A percentile compares a stretch with the other conserved stretches of the same genome.
Evolutionary conservation across 352 stramenopile species (phyloP).

Genomic region (Phytophthora megakarya): DNA sequence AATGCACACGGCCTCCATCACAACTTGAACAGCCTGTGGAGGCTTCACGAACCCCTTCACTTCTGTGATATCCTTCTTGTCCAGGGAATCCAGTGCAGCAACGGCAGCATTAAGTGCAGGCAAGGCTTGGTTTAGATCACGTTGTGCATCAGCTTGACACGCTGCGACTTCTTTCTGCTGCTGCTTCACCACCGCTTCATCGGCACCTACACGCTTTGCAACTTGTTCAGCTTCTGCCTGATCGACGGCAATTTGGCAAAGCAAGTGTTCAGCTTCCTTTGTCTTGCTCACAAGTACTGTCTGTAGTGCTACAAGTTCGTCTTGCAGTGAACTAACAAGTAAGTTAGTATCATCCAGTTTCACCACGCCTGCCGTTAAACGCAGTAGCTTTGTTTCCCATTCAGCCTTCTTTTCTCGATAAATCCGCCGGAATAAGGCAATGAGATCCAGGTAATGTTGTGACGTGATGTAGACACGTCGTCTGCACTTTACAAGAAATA

Average conservation of each 20-base stretch:
- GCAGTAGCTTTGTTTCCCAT: slow-evolving; percentile 54
- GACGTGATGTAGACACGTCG: slow-evolving; percentile 72
- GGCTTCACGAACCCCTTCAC: slow-evolving; percentile 89
- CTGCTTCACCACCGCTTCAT: slow-evolving; percentile 68
- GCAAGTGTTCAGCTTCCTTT: slow-evolving; percentile 63
- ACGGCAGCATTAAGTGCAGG: slow-evolving; percentile 79
- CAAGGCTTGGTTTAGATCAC: slow-evolving; percentile 72
- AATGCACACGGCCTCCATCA: slow-evolving; percentile 90
- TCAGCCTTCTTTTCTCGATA: slow-evolving; percentile 55
- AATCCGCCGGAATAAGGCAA: slow-evolving; percentile 85
- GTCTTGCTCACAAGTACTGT: slow-evolving; percentile 69
- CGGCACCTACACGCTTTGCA: slow-evolving; percentile 53
- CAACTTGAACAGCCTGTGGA: slow-evolving; percentile 78
- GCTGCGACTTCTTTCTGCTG: slow-evolving; percentile 64
- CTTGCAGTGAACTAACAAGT: slow-evolving; percentile 60
- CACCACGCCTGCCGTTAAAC: slow-evolving; percentile 64
- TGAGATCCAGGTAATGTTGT: slow-evolving; percentile 91
- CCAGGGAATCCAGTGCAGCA: slow-evolving; percentile 74
- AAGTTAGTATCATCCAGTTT: slow-evolving; percentile 79
- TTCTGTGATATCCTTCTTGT: slow-evolving; percentile 89
- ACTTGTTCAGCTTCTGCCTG: slow-evolving; percentile 57
- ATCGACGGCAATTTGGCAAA: slow-evolving; percentile 65
- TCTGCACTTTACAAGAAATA: slow-evolving; percentile 44
- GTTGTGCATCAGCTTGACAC: slow-evolving; percentile 75
- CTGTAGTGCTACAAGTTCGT: slow-evolving; percentile 87